Percentiles rank a stretch among this genome's conserved stretches.
phyloP scores from a whole-genome alignment of 164 flowering plant genomes.

The Echeveria elegans region DNA sequence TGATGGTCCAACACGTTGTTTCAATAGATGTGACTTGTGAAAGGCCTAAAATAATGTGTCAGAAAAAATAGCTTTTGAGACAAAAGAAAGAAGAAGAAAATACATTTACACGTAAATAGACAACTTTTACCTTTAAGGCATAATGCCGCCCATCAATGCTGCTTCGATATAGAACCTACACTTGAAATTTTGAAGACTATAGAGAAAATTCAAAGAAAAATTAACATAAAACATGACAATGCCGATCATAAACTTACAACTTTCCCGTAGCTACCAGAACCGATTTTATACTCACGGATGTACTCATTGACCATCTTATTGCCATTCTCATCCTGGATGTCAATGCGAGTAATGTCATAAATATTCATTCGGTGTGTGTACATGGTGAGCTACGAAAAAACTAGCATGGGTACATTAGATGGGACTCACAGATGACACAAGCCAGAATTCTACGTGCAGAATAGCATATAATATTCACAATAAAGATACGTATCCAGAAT shows the following conservation, averaged over 20 bases:
- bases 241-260: slow-evolving; percentile 45
- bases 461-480: background rate
- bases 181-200: background rate
- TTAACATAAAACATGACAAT: background rate
- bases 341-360: background rate
- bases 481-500: background rate
- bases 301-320: slow-evolving; percentile 86
- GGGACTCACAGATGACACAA: background rate
- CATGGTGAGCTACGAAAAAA: background rate
- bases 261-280: slow-evolving; percentile 96
- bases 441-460: background rate
- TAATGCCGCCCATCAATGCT: slow-evolving; percentile 8
- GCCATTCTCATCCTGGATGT: slow-evolving; percentile 75
- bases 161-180: slow-evolving; percentile 8
- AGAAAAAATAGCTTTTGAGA: background rate
- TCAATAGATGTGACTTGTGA: slow-evolving; percentile 85
- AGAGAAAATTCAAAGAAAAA: background rate
- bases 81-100: background rate
- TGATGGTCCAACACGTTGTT: slow-evolving; percentile 83
- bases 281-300: slow-evolving; percentile 71
- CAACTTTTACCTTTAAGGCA: background rate
- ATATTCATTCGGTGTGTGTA: background rate
- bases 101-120: background rate
- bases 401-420: background rate
- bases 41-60: slow-evolving; percentile 42